Conservation (phyloP, 2,329 filamentous ascomycete genomes). For the Simplicillium aogashimaense region DNA sequence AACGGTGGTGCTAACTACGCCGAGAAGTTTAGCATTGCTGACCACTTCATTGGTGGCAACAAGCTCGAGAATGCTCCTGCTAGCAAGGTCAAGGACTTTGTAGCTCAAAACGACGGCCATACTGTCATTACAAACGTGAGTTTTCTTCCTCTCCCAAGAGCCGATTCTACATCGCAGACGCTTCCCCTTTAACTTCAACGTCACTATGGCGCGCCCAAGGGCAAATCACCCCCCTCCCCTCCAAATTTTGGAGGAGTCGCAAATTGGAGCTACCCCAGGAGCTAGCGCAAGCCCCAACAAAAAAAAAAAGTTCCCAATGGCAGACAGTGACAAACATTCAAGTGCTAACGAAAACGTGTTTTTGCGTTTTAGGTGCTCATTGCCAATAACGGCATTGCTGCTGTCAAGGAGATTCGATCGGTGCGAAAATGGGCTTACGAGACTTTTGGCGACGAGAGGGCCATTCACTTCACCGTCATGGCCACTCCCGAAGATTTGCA, state of each 20-base stretch:
- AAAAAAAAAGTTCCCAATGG: too few relatives aligned
- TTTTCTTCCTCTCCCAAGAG: conserved; percentile 4
- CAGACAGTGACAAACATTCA: conserved; percentile 3
- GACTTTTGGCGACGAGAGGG: conserved; percentile 94
- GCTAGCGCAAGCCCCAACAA: too few relatives aligned
- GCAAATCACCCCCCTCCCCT: background rate
- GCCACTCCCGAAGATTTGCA: conserved; percentile 95
- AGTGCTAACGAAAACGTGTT: background rate
- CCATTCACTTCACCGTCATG: conserved; percentile 99
- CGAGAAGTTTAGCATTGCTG: conserved; percentile 70
- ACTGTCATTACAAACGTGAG: conserved; percentile 96
- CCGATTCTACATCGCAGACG: background rate
- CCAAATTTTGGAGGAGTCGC: too few relatives aligned
- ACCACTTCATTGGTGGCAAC: conserved; percentile 97
- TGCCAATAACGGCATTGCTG: conserved; percentile 98
- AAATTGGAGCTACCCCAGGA: too few relatives aligned
- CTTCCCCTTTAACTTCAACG: too few relatives aligned
- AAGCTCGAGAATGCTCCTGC: conserved; percentile 70
- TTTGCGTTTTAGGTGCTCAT: conserved; percentile 67
- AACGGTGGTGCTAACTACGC: conserved; percentile 61
- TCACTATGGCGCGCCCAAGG: too few relatives aligned
- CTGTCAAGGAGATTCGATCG: conserved; percentile 97
- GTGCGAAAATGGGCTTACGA: conserved; percentile 99
- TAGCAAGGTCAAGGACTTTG: conserved; percentile 93
- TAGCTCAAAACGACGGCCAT: conserved; percentile 79